Percentiles rank a stretch among this genome's conserved stretches.
Evolutionary conservation across 2,329 filamentous ascomycete species (phyloP).

Genomic region (Amylocarpus encephaloides): DNA sequence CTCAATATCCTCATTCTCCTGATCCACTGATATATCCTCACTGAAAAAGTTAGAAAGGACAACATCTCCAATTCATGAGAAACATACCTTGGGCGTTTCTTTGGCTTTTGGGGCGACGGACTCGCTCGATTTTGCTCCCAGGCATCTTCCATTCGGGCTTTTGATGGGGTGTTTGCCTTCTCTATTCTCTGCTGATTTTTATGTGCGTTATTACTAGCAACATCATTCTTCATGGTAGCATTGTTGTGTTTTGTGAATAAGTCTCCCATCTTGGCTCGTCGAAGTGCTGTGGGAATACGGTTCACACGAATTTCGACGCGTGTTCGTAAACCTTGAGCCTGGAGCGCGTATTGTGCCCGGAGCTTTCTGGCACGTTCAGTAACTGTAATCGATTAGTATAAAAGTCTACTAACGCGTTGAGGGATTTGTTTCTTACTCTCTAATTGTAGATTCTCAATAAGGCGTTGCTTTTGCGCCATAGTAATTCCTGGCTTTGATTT

Average conservation of each 20-base stretch:
- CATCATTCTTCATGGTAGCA: slow-evolving; percentile 12
- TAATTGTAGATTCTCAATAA: slow-evolving; percentile 84
- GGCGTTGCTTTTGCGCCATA: slow-evolving; percentile 70
- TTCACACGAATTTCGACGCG: slow-evolving; percentile 92
- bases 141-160: slow-evolving; percentile 22
- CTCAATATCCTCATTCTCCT: slow-evolving; percentile 70
- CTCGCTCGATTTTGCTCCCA: slow-evolving; percentile 20
- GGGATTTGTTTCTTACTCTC: slow-evolving; percentile 57
- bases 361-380: slow-evolving; percentile 82
- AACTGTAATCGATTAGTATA: slow-evolving; percentile 46
- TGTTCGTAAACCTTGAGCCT: slow-evolving; percentile 76
- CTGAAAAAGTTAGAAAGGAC: slow-evolving; percentile 38
- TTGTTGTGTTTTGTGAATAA: slow-evolving; percentile 39
- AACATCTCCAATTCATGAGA: slow-evolving; percentile 13
- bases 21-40: slow-evolving; percentile 61
- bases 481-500: slow-evolving; percentile 57
- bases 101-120: slow-evolving; percentile 29
- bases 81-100: slow-evolving; percentile 48
- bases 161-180: slow-evolving; percentile 19
- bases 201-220: slow-evolving; percentile 9
- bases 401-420: slow-evolving; percentile 4
- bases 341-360: slow-evolving; percentile 80
- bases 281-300: slow-evolving; percentile 73
- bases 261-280: slow-evolving; percentile 77
- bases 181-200: slow-evolving; percentile 12